Evolutionary conservation across 495 filamentous ascomycete species (phyloP).

Genomic region (Friedmanniomyces endolithicus): DNA sequence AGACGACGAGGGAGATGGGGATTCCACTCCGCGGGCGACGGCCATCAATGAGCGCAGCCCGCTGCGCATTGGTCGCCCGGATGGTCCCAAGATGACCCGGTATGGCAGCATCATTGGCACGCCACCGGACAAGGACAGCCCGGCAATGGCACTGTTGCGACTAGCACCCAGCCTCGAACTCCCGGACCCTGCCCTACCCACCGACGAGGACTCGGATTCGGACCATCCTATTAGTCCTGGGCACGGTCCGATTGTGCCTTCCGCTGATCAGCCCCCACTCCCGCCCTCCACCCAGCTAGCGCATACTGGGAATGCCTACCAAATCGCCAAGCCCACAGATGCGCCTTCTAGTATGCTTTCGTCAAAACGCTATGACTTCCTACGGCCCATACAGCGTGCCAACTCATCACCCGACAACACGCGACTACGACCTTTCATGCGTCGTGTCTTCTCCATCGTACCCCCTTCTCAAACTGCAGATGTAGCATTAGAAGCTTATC

Average conservation of each 20-base stretch:
- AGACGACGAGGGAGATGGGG: neutral
- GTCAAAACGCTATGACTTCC: slow-evolving; percentile 13
- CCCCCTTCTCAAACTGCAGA: slow-evolving; percentile 23
- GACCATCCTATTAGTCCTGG: slow-evolving; percentile 3
- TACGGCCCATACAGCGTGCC: slow-evolving; percentile 27
- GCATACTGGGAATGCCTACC: slow-evolving; percentile 19
- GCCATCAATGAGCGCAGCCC: slow-evolving; percentile 17
- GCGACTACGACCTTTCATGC: slow-evolving; percentile 24
- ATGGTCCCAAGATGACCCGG: slow-evolving; percentile 27
- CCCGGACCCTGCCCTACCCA: slow-evolving; percentile 60
- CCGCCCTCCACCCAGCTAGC: slow-evolving; percentile 10
- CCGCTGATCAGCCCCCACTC: slow-evolving; percentile 23
- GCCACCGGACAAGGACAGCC: slow-evolving; percentile 34
- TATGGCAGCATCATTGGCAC: slow-evolving; percentile 71
- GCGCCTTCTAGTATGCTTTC: slow-evolving; percentile 10
- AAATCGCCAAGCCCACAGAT: slow-evolving; percentile 14
- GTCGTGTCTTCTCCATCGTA: slow-evolving; percentile 33
- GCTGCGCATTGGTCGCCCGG: slow-evolving; percentile 10
- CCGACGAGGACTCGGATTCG: slow-evolving; percentile 15
- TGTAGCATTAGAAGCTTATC: slow-evolving; percentile 36
- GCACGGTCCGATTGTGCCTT: neutral
- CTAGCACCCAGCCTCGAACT: slow-evolving; percentile 46
- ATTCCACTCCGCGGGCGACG: neutral
- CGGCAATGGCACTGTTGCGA: neutral
- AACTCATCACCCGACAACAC: slow-evolving; percentile 22